Evolutionary conservation across 768 basidiomycete genomes (phyloP).

Genomic region (Cubamyces lactineus): DNA sequence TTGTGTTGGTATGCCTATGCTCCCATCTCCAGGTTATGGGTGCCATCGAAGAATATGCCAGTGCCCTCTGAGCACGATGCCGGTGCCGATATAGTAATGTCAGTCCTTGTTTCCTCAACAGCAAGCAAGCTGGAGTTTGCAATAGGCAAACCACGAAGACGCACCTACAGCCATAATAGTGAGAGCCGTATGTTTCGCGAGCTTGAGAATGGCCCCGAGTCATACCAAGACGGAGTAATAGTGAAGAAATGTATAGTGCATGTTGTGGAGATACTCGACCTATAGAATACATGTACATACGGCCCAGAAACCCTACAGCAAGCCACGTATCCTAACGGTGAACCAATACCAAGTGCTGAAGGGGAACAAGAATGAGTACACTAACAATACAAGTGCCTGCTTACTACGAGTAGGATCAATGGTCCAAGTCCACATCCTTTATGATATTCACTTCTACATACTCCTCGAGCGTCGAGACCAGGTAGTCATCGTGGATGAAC

Average conservation of each 20-base stretch:
- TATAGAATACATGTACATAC: slow-evolving; percentile 10
- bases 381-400: slow-evolving; percentile 3
- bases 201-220: no score
- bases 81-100: no score
- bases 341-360: neutral
- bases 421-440: slow-evolving; percentile 26
- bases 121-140: no score
- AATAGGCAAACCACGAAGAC: no score
- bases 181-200: no score
- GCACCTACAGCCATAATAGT: no score
- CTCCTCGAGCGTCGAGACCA: slow-evolving; percentile 21
- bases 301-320: slow-evolving; percentile 2
- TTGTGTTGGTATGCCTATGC: slow-evolving; percentile 20
- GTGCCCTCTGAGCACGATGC: no score
- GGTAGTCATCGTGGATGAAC: slow-evolving; percentile 23
- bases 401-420: slow-evolving; percentile 9
- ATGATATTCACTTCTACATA: slow-evolving; percentile 28
- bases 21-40: slow-evolving; percentile 36
- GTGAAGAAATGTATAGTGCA: neutral
- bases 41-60: neutral
- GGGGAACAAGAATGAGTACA: neutral
- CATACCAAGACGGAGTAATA: neutral
- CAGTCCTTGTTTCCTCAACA: no score
- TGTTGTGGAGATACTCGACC: neutral
- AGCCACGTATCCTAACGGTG: neutral